phyloP scores from a whole-genome alignment of 495 filamentous ascomycete genomes.

The Neohortaea acidophila region DNA sequence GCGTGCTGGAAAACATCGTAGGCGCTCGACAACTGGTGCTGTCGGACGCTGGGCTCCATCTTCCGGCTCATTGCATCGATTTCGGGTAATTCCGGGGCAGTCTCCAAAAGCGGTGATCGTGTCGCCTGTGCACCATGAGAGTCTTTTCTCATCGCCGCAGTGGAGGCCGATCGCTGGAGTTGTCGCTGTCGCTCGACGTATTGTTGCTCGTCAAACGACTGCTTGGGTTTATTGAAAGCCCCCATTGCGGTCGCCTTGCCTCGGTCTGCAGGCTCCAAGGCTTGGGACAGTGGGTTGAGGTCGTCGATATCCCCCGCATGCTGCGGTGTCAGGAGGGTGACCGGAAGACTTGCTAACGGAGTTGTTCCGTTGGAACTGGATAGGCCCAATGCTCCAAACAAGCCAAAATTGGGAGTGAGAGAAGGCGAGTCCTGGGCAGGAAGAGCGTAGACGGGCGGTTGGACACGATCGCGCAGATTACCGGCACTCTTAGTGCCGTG shows the following conservation, averaged over 20 bases:
- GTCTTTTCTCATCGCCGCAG: constrained; percentile 45
- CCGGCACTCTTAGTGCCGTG: constrained; percentile 38
- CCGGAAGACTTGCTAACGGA: constrained; percentile 33
- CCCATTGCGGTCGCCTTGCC: constrained; percentile 79
- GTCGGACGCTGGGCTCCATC: constrained; percentile 4
- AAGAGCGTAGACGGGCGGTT: constrained; percentile 34
- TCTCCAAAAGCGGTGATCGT: constrained; percentile 12
- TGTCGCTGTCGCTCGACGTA: constrained; percentile 69
- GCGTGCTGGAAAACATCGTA: constrained; percentile 27
- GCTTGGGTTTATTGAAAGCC: constrained; percentile 62
- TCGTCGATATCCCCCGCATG: constrained; percentile 57
- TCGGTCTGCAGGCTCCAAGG: constrained; percentile 59
- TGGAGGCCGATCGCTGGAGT: constrained; percentile 13
- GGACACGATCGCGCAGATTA: constrained; percentile 41
- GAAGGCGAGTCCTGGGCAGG: constrained; percentile 39
- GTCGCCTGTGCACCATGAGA: too few species aligned
- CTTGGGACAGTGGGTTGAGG: constrained; percentile 34
- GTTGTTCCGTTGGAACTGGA: constrained; percentile 18
- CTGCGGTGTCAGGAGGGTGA: constrained; percentile 54
- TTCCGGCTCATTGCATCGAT: constrained; percentile 9
- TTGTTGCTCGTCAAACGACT: constrained; percentile 67
- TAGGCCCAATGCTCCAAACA: constrained; percentile 8
- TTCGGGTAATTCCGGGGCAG: constrained; percentile 5
- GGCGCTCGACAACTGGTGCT: constrained; percentile 7
- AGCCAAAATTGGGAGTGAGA: constrained; percentile 25